Conservation (phyloP, 2,329 filamentous ascomycete species). For the Ceratocystis lukuohia region DNA sequence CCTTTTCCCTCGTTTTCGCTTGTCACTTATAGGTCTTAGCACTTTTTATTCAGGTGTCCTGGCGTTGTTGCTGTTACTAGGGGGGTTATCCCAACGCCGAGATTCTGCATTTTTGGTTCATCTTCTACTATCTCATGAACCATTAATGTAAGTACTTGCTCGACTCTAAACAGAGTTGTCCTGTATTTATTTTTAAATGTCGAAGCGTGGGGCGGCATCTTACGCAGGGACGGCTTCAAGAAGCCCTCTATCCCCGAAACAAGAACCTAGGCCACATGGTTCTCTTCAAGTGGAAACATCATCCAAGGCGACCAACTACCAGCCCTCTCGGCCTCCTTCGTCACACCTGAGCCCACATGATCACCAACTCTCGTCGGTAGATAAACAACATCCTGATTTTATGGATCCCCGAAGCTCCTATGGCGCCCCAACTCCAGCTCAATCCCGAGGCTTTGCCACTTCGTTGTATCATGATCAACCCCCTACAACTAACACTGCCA, state of each 20-base stretch:
- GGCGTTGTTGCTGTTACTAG: background rate
- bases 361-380: background rate
- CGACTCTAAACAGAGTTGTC: background rate
- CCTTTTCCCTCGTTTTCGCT: background rate
- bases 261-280: background rate
- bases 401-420: background rate
- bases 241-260: background rate
- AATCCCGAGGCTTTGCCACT: background rate
- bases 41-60: background rate
- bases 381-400: background rate
- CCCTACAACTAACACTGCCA: background rate
- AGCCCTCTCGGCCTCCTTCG: background rate
- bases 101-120: background rate
- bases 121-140: background rate
- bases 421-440: background rate
- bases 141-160: background rate
- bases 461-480: background rate
- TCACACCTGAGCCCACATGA: background rate
- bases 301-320: background rate
- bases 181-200: constrained; percentile 2
- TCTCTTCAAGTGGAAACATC: background rate
- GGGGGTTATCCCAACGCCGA: background rate
- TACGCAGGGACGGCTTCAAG: background rate
- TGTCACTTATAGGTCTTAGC: background rate
- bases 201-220: background rate